Base-by-base conservation (phyloP, 2,329 filamentous ascomycete species). In the Tolypocladium sp. region DNA sequence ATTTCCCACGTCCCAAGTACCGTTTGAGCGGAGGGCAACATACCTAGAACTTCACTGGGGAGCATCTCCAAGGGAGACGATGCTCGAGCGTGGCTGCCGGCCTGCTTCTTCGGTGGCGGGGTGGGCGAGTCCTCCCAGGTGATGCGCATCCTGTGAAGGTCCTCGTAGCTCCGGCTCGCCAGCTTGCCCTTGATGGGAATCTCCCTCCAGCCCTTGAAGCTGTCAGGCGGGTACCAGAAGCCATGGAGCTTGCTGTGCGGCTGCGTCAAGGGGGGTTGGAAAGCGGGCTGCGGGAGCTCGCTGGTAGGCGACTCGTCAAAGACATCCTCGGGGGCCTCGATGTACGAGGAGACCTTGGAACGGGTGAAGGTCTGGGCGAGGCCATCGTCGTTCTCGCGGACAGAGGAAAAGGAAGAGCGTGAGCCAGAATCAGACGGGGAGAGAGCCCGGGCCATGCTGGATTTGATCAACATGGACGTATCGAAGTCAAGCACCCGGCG, bases 41-140 rank as follows among this genome's bases (percentile, higher is more conserved):
- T 80, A 91, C 88, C 83, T 59, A 90, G 80, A 63, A 92, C 77
- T 73, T 92, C 89, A 57, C 82, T 78, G 0, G 89, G 89, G 9
- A 92, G 78, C 61, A 72, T 82, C 76, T 92, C 89, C 46, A 92
- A 74, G 33, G 80, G 77, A 27, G 87, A 77, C 27, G 76, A 68
- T 59, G 83, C 82, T n/a, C 78, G 72, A 27, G 71, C 64, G 61
- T 71, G 70, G 57, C 60, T 63, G 58, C 68, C 62, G n/a, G 58
- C 46, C 6, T 60, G 57, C 63, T 73, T 73, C 62, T 70, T 67
- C 61, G 71, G 64, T 58, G 69, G 63, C 65, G 70, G 66, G 35
- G 69, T 62, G 17, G 72, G 65, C 25, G 76, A 73, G 56, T 75
- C 71, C 60, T 79, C 80, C 81, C 82, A 86, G 54, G 80, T 77